phyloP scores from a whole-genome alignment of 2,329 filamentous ascomycete species.

The Fusarium albidum region DNA sequence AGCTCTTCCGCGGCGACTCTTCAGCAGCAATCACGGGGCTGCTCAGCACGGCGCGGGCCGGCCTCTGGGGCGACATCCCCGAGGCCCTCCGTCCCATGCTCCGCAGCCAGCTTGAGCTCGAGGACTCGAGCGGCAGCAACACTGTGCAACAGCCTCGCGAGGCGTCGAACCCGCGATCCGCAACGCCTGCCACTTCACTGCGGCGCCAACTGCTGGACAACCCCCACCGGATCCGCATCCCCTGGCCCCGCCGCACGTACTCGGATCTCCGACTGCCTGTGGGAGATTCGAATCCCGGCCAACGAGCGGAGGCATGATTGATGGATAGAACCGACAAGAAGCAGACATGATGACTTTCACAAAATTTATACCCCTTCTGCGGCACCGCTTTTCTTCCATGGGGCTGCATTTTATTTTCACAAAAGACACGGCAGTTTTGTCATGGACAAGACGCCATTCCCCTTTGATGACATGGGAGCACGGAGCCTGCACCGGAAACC shows the following conservation, averaged over 20 bases:
- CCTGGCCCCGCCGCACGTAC: constrained; percentile 36
- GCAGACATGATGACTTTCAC: constrained; percentile 24
- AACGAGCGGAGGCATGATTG: constrained; percentile 33
- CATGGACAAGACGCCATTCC: constrained; percentile 13
- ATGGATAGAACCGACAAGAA: constrained; percentile 3
- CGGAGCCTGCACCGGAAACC: constrained; percentile 16
- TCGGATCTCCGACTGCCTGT: constrained; percentile 53
- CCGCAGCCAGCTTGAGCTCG: constrained; percentile 54
- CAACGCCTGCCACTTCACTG: constrained; percentile 18
- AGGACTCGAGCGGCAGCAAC: constrained; percentile 38
- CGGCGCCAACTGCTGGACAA: constrained; percentile 31
- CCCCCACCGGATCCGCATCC: constrained; percentile 16
- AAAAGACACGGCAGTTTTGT: constrained; percentile 4
- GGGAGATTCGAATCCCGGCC: constrained; percentile 41
- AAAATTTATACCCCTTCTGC: constrained; percentile 37
- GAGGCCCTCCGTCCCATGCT: constrained; percentile 63
- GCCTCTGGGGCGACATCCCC: constrained; percentile 66
- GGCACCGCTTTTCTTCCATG: constrained; percentile 7
- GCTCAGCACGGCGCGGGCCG: constrained; percentile 62
- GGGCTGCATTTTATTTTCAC: constrained; percentile 16
- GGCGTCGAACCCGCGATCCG: constrained; percentile 15
- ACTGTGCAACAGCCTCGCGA: constrained; percentile 26
- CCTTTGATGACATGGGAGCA: constrained; percentile 22
- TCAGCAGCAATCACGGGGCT: constrained; percentile 54
- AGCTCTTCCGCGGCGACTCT: constrained; percentile 46